Evolutionary conservation across 768 basidiomycete species (phyloP).

Genomic region (Leccinum variicolor): DNA sequence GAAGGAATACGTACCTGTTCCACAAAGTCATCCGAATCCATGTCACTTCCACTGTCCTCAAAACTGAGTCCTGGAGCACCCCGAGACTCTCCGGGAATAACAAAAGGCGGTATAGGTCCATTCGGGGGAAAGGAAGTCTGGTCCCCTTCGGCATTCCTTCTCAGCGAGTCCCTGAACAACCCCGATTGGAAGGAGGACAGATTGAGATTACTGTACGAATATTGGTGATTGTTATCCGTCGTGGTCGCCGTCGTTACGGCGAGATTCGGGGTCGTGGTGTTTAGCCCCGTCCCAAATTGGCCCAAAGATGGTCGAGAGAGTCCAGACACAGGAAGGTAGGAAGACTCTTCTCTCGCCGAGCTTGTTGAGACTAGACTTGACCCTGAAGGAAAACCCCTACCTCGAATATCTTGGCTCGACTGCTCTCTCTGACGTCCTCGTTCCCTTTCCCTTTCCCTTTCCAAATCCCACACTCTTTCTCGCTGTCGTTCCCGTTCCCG

Average conservation of each 20-base stretch:
- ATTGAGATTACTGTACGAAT: constrained; percentile 31
- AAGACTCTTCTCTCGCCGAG: constrained; percentile 17
- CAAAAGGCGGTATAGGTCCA: constrained; percentile 1
- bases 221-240: constrained; percentile 14
- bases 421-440: constrained; percentile 16
- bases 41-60: constrained; percentile 28
- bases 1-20: constrained; percentile 7
- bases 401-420: constrained; percentile 12
- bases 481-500: constrained; percentile 5
- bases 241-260: neutral
- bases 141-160: constrained; percentile 25
- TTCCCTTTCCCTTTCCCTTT: constrained; percentile 17
- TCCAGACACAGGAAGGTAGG: neutral
- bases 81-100: constrained; percentile 11
- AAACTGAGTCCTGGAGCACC: constrained; percentile 9
- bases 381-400: constrained; percentile 13
- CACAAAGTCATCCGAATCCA: constrained; percentile 23
- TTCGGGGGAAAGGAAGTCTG: constrained; percentile 15
- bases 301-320: constrained; percentile 5
- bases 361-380: constrained; percentile 13
- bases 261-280: neutral
- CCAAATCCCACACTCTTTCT: constrained; percentile 13
- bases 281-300: constrained; percentile 6
- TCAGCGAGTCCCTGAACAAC: constrained; percentile 31
- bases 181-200: constrained; percentile 31